Base-by-base conservation (phyloP, 495 filamentous ascomycete genomes). In the Penicillium macrosclerotiorum region DNA sequence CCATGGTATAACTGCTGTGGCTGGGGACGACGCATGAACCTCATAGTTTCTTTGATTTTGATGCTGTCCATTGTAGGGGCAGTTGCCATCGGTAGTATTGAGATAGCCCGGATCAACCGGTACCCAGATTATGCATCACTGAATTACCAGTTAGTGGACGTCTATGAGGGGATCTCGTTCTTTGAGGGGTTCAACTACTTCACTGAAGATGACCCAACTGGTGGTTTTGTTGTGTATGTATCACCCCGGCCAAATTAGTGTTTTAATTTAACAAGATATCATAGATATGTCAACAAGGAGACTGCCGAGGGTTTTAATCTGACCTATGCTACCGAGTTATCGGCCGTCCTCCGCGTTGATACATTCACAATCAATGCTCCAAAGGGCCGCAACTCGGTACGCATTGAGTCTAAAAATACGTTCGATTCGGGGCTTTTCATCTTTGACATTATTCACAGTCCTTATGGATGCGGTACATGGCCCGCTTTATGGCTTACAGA, bases 401-500 rank as follows among this genome's bases (percentile, higher is more conserved):
- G 78, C n/a, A 59, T 81, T 36, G 65, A 75, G 16, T 80, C 77
- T 4, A 75, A 69, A 24, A 65, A 55, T 4, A 63, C 56, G 16
- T 81, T 80, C 37, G 66, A 78, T 25, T 51, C 51, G 6, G 76
- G 74, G 1, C 67, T 81, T 2, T 81, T 81, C 54, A 48, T 81
- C 51, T 80, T 80, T 47, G 78, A 81, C 37, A 72, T 79, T 54
- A 37, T 74, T 3, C 74, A 76, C 33, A 63, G 69, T 0, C 75
- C 75, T 12, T 69, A 67, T 35, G 74, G 72, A 13, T 81, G 77
- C 47, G 76, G 65, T 1, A 78, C 76, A 11, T 80, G 77, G 77
- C 76, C 76, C 0, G 78, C 78, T 0, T 76, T 88, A 16, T 86
- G 83, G 83, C 60, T 85, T 6, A 80, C 80, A 1, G 82, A 77